Evolutionary conservation across 345 rosid genomes (phyloP).

Genomic region (Hibiscus mutabilis): DNA sequence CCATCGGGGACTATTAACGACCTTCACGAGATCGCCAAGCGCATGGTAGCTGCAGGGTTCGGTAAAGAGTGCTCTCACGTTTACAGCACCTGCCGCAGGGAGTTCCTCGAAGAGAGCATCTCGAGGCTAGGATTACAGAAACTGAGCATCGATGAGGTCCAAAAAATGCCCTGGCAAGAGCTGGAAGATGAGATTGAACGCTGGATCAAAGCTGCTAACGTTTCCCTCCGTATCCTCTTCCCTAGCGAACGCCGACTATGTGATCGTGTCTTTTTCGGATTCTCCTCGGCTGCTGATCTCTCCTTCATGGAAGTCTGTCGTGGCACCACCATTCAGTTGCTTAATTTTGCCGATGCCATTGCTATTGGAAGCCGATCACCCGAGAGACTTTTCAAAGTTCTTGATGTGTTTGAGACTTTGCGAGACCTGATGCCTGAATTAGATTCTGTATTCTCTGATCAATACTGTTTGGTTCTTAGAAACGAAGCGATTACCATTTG

Average conservation of each 20-base stretch:
- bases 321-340: slow-evolving; percentile 61
- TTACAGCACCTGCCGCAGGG: slow-evolving; percentile 69
- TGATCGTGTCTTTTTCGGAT: slow-evolving; percentile 71
- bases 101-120: slow-evolving; percentile 76
- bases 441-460: slow-evolving; percentile 60
- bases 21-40: slow-evolving; percentile 78
- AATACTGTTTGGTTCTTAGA: slow-evolving; percentile 59
- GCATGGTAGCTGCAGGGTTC: slow-evolving; percentile 77
- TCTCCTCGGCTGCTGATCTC: slow-evolving; percentile 58
- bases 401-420: slow-evolving; percentile 76
- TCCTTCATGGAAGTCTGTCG: slow-evolving; percentile 96
- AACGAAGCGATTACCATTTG: slow-evolving; percentile 68
- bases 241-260: slow-evolving; percentile 95
- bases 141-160: slow-evolving; percentile 79
- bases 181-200: slow-evolving; percentile 80
- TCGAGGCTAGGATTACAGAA: slow-evolving; percentile 64
- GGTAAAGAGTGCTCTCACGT: slow-evolving; percentile 71
- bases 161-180: slow-evolving; percentile 67
- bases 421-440: slow-evolving; percentile 79
- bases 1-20: slow-evolving; percentile 75
- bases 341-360: slow-evolving; percentile 67
- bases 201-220: slow-evolving; percentile 78
- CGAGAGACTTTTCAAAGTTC: slow-evolving; percentile 76
- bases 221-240: slow-evolving; percentile 65
- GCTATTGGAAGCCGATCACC: slow-evolving; percentile 78